Evolutionary conservation across 768 basidiomycete species (phyloP), one percentile per base, ranked within the genome.

Genomic region (Psilocybe subaeruginosa): DNA sequence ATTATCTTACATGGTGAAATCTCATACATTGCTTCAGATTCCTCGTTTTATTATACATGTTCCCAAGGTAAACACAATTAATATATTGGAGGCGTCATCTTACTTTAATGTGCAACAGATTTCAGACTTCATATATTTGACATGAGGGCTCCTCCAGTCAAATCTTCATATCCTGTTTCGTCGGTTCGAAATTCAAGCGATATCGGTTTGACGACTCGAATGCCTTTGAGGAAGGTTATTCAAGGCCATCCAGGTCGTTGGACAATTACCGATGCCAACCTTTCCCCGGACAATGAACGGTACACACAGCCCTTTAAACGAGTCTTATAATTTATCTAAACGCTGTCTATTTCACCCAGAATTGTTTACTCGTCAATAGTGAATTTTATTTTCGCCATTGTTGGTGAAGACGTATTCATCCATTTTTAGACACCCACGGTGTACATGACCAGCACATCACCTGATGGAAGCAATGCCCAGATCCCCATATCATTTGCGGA

Each of bases 201-300:
- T 53, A 57, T 64, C 2, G 67, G 76, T 62, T 67, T 84, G 11
- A 64, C 73, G 48, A 81, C 82, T 19, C 78, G 70, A 30, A 79
- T 85, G 79, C 75, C 77, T 53, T 69, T 84, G 5, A 77, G 76
- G 63, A 76, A 93, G 70, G 87, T 85, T 0, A 90, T 97, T 49
- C 82, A 87, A 69, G 96, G 92, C 0, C 78, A 84, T 35, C 81
- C 85, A 14, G 92, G 92, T 0, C 80, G 85, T 37, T 99, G 95
- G 96, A 97, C 96, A 0, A 92, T 99, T 59, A 98, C 95, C 6
- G 97, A 98, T 75, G 91, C 91, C 19, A 93, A 97, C 74, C 78
- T 95, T 17, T 95, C 93, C 62, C 88, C 89, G 0, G 89, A 95
- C 70, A 95, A 95, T 65, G 89, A 95, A 77, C 88, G 91, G 88